A percentile compares a stretch with the other conserved stretches of the same genome.
Evolutionary conservation across 192 early-diverging fungal species (phyloP).

Genomic region (Rhizophagus clarus): DNA sequence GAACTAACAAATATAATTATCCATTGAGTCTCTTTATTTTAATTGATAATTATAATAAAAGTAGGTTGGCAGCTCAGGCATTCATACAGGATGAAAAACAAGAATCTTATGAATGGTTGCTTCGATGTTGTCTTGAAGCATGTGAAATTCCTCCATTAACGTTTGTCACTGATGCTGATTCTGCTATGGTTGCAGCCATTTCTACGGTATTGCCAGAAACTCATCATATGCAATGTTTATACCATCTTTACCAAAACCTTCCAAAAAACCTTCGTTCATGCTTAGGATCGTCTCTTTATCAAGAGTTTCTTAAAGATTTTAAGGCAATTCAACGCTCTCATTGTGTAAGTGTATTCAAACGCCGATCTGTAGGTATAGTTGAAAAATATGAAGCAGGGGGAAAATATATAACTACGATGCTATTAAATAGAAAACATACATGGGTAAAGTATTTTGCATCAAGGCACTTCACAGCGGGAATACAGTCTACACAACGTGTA

Average conservation of each 20-base stretch:
- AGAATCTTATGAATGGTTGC: neutral
- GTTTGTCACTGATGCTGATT: neutral
- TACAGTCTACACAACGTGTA: neutral
- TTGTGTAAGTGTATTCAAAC: neutral
- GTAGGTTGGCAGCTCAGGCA: neutral
- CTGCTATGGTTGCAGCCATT: neutral
- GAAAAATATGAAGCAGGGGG: too few species aligned
- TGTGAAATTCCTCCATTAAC: neutral
- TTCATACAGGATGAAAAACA: neutral
- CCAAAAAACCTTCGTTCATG: neutral
- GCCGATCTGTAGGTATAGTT: neutral
- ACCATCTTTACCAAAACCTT: neutral
- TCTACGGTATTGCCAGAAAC: neutral
- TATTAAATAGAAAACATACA: too few species aligned
- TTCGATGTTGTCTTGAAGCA: neutral
- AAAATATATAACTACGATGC: too few species aligned
- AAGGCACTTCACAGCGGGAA: neutral
- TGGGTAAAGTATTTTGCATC: neutral
- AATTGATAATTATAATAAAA: neutral
- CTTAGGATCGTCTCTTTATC: neutral
- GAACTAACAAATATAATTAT: neutral
- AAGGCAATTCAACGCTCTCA: neutral
- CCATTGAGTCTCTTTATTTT: neutral
- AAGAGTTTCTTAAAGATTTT: neutral
- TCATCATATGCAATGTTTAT: neutral